These are phyloP conservation scores for Cyclostephanos tholiformis DNA, from an alignment of 108 stramenopile genomes.

Conservation along the genomic window DNA sequence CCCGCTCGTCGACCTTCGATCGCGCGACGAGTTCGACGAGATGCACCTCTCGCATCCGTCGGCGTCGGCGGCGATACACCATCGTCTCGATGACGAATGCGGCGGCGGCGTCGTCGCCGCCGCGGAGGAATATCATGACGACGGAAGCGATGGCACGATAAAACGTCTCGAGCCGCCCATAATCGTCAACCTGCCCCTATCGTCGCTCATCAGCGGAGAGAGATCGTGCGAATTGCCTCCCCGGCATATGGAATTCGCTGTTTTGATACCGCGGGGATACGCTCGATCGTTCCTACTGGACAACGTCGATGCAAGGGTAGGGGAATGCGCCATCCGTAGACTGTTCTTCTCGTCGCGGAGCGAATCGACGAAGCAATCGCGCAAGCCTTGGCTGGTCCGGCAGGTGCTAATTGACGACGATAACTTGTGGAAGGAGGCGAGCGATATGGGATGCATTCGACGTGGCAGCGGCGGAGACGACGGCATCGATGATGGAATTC, in stretches of 20 bases:
- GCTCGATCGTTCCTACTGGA: slow-evolving; percentile 3
- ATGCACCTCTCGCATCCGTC: slow-evolving; percentile 12
- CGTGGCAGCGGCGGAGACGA: not conserved
- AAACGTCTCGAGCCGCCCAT: no score
- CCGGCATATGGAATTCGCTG: slow-evolving; percentile 55
- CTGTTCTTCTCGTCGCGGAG: slow-evolving; percentile 49
- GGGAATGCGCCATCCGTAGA: slow-evolving; percentile 19
- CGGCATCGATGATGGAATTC: not conserved
- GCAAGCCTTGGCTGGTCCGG: slow-evolving; percentile 62
- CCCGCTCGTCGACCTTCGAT: slow-evolving; percentile 44
- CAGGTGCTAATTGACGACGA: slow-evolving; percentile 48
- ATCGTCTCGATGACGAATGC: no score
- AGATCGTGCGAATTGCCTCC: slow-evolving; percentile 66
- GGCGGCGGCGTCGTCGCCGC: not conserved
- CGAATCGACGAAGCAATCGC: slow-evolving; percentile 46
- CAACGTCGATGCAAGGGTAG: no score
- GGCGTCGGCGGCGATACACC: not conserved
- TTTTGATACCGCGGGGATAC: slow-evolving; percentile 38
- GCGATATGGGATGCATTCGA: slow-evolving; percentile 8
- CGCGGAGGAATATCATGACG: not conserved
- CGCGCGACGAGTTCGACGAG: slow-evolving; percentile 16
- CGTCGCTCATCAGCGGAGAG: slow-evolving; percentile 38
- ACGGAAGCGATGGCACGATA: not conserved
- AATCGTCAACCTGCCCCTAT: slow-evolving; percentile 45
- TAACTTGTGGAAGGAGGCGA: slow-evolving; percentile 42